phyloP scores from a whole-genome alignment of 1,139 yeast genomes.

The Yamadazyma epiphylla region DNA sequence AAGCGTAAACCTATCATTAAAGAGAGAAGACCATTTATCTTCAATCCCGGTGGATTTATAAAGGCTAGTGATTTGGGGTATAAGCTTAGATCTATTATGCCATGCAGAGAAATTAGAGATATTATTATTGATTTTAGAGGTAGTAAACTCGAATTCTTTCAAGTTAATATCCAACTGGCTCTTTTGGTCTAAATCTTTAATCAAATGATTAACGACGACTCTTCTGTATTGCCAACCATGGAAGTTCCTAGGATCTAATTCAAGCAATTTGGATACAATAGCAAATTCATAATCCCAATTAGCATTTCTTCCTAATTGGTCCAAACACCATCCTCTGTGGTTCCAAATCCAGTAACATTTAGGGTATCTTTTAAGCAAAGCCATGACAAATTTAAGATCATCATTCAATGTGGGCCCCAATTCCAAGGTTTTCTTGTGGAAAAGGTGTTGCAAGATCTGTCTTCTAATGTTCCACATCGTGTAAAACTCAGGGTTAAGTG shows the following conservation, averaged over 20 bases:
- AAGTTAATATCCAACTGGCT: slow-evolving; percentile 19
- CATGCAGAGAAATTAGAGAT: slow-evolving; percentile 94
- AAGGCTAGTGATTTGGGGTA: slow-evolving; percentile 46
- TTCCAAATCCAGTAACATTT: slow-evolving; percentile 97
- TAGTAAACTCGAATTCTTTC: slow-evolving; percentile 74
- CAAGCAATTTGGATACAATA: slow-evolving; percentile 65
- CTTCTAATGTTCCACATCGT: slow-evolving; percentile 90
- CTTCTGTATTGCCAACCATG: slow-evolving; percentile 97
- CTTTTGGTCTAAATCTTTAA: slow-evolving; percentile 3
- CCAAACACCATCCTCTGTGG: slow-evolving; percentile 82
- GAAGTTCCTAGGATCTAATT: slow-evolving; percentile 75
- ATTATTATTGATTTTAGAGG: slow-evolving; percentile 70
- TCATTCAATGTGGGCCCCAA: slow-evolving; percentile 39
- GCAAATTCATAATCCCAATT: slow-evolving; percentile 69
- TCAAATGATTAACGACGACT: slow-evolving; percentile 51
- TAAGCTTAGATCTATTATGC: slow-evolving; percentile 81
- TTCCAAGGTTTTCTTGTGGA: slow-evolving; percentile 15
- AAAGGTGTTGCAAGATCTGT: slow-evolving; percentile 50
- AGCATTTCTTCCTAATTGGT: slow-evolving; percentile 43
- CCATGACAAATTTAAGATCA: slow-evolving; percentile 63
- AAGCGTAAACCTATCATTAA: slow-evolving; percentile 28
- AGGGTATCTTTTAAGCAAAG: slow-evolving; percentile 62
- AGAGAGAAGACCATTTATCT: slow-evolving; percentile 8
- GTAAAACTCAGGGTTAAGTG: slow-evolving; percentile 80
- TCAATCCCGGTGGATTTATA: slow-evolving; percentile 7